Evolutionary conservation across 2,329 filamentous ascomycete genomes (phyloP).

Genomic region (Calonectria multiphialidica): DNA sequence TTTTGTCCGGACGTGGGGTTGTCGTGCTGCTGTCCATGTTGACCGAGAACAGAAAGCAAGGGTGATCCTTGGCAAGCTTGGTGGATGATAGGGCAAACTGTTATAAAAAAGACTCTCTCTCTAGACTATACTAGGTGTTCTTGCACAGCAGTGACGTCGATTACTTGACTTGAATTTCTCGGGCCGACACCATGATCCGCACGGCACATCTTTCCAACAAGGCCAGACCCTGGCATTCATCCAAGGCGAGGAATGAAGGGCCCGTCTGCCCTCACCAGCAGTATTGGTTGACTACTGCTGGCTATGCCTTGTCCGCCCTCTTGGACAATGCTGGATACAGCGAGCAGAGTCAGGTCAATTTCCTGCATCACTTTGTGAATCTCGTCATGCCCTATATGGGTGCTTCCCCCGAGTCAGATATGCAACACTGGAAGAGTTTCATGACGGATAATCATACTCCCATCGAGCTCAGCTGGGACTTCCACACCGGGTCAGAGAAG

Average conservation of each 20-base stretch:
- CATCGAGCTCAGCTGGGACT: neutral
- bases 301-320: neutral
- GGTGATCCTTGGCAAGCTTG: neutral
- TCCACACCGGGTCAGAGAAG: neutral
- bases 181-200: neutral
- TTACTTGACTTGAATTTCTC: neutral
- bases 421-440: neutral
- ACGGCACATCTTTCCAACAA: neutral
- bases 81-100: neutral
- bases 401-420: neutral
- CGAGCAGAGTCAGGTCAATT: neutral
- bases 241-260: neutral
- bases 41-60: neutral
- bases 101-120: neutral
- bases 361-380: neutral
- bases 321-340: neutral
- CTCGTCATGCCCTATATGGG: neutral
- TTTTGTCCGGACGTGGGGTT: neutral
- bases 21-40: neutral
- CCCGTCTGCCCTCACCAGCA: neutral
- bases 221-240: neutral
- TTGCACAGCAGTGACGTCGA: neutral
- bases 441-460: neutral
- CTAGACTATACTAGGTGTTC: neutral
- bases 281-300: neutral